Evolutionary conservation across 805 yeast genomes (phyloP), one percentile per base, ranked within the genome.

Genomic region (Zygosaccharomyces pseudorouxii): DNA sequence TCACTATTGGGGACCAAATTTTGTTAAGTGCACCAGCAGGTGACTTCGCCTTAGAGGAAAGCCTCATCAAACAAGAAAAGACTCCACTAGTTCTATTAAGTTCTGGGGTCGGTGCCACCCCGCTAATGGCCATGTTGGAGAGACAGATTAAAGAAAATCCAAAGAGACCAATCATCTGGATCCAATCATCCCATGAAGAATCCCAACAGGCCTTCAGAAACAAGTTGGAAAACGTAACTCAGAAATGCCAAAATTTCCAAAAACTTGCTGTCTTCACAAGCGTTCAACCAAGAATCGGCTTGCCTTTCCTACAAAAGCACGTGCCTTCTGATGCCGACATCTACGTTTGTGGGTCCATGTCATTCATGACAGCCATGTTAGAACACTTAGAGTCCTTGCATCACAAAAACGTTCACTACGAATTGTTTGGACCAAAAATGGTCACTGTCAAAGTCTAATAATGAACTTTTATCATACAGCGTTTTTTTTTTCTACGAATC

Each of bases 41-140:
- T 31, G 73, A 73, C 42, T 72, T 82, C 50, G 59, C 65, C 3
- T 71, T 69, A 37, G 55, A 62, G 41, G 45, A 59, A 41, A 40
- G 53, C n/a, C 39, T 59, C 41, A 53, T 59, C 25, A 37, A 69
- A 49, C 68, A 70, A 27, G 53, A 64, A 12, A 62, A 60, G 18
- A 47, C 60, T 35, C 71, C 72, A 22, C 59, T 71, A 18, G 70
- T 75, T 1, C 62, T 81, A 25, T 65, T 81, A 47, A 72, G 79
- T 18, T 85, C 82, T 41, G 89, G 89, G 46, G 79, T 81, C 48
- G 89, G 88, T 52, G 77, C 80, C 44, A 84, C 89, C 5, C 89
- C 89, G 29, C 48, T 80, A 28, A 56, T 83, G 29, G 71, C 86
- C 5, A 75, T 81, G 59, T 59, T 74, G 16, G 78, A 78, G 57